Evolutionary conservation across 495 filamentous ascomycete genomes (phyloP), one percentile per base, ranked within the genome.

Genomic region (Cetradonia linearis): DNA sequence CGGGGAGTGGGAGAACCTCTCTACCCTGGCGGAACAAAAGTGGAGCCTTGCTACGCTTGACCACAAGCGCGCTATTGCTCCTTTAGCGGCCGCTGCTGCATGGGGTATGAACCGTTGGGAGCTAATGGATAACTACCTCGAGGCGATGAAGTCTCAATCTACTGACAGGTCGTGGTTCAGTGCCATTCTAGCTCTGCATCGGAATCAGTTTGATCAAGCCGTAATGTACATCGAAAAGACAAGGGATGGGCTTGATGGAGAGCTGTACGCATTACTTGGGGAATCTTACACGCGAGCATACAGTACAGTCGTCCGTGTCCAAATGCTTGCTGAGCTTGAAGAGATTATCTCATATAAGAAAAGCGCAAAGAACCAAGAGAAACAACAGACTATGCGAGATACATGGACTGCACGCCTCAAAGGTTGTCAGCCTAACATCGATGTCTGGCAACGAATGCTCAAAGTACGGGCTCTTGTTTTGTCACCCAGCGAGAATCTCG

Each of bases 311-410:
- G 92, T 99, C 34, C 84, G 93, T 23, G 90, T 97, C 6, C 93
- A 99, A 71, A 97, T 97, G 93, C 84, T 99, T 66, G 93, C 93
- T 3, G 93, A 99, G 70, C 79, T 99, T 5, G 93, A 99, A 70
- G 93, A 99, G 70, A 91, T 99, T 66, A 97, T 99, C 65, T 83
- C 83, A 5, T 99, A 97, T 74, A 97, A 99, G 74, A 91, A 96
- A 66, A 86, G 86, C 62, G 71, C 80, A 31, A 82, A 83, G 59
- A 86, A 92, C 42, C 76, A 75, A 13, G 85, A 88, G 62, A 96
- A 92, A 74, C 89, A 91, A 70, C 87, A 86, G 27, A 90, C 86
- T 11, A 87, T 99, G 86, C 83, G 94, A 28, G 76, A 81, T 44
- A 99, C 94, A 16, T 99, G 93, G 93, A 94, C 92, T 68, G 91